These are phyloP conservation scores for Trichoderma gamsii DNA, from an alignment of 495 filamentous ascomycete genomes.

Conservation along the genomic window DNA sequence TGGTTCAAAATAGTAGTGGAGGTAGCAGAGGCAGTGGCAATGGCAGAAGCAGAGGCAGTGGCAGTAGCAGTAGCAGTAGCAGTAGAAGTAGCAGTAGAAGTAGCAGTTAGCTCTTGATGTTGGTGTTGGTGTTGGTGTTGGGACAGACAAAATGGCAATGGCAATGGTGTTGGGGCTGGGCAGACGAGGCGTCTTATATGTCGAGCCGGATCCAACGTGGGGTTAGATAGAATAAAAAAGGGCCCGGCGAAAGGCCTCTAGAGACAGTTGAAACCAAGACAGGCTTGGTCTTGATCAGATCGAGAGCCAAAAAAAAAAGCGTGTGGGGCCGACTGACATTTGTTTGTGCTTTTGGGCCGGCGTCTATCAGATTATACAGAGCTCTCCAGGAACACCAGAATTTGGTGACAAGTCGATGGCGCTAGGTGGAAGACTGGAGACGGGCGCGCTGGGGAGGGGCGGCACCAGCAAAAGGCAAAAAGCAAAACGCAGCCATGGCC, in stretches of 20 bases:
- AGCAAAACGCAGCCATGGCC: background rate
- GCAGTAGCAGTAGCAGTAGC: background rate
- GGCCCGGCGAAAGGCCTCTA: background rate
- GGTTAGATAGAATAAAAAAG: background rate
- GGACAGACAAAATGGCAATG: background rate
- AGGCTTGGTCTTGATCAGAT: slow-evolving; percentile 12
- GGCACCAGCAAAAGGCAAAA: background rate
- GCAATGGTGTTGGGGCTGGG: background rate
- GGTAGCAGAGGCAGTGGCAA: background rate
- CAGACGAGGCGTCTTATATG: slow-evolving; percentile 4
- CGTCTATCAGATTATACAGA: background rate
- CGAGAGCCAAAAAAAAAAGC: background rate
- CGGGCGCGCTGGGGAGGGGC: background rate
- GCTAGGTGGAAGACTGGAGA: background rate
- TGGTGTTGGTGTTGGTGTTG: background rate
- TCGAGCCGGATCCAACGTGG: background rate
- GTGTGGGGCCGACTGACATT: background rate
- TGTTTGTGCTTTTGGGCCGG: background rate
- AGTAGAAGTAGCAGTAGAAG: background rate
- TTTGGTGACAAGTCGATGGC: slow-evolving; percentile 13
- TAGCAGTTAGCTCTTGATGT: background rate
- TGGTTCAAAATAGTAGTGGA: background rate
- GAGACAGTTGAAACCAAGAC: background rate
- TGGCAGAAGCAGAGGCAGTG: no score
- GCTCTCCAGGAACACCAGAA: slow-evolving; percentile 3